These are phyloP conservation scores for Cladosporium sp. DNA, from an alignment of 2,329 filamentous ascomycete genomes.

Conservation along the genomic window DNA sequence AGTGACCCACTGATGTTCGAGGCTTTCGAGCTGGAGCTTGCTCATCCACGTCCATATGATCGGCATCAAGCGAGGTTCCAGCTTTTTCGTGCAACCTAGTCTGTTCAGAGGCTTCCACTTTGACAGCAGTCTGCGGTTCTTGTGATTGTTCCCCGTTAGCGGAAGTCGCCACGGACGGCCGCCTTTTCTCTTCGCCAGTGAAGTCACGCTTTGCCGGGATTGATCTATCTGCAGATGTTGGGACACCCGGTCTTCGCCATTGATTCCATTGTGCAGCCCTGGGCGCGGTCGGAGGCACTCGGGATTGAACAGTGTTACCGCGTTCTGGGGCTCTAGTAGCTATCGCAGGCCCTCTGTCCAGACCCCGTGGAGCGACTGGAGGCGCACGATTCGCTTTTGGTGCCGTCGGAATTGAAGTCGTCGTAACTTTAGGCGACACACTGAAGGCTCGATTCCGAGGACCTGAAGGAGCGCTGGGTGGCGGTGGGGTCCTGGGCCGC, in stretches of 20 bases:
- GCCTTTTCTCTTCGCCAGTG: constrained; percentile 38
- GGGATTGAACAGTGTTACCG: constrained; percentile 12
- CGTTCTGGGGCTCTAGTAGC: constrained; percentile 14
- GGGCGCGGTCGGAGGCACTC: constrained; percentile 23
- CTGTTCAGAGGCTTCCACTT: constrained; percentile 11
- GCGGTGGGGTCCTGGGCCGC: constrained; percentile 18
- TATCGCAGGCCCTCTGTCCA: constrained; percentile 19
- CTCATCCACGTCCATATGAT: constrained; percentile 26
- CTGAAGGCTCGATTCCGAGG: constrained; percentile 31
- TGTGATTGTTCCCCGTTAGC: constrained; percentile 2
- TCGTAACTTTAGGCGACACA: constrained; percentile 31
- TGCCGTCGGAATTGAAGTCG: constrained; percentile 32
- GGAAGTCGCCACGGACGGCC: not conserved
- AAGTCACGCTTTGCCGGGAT: constrained; percentile 45
- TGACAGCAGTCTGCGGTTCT: constrained; percentile 10
- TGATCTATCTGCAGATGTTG: constrained; percentile 17
- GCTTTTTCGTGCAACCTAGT: not conserved
- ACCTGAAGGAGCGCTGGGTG: constrained; percentile 29
- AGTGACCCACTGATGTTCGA: constrained; percentile 20
- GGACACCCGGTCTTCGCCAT: constrained; percentile 40
- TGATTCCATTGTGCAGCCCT: constrained; percentile 34
- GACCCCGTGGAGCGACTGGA: constrained; percentile 23
- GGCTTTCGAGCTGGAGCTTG: constrained; percentile 16
- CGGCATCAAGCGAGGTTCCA: not conserved
- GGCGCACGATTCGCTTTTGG: constrained; percentile 31